Base-by-base conservation (phyloP, 352 stramenopile species). In the Globisporangium acanthophoron region DNA sequence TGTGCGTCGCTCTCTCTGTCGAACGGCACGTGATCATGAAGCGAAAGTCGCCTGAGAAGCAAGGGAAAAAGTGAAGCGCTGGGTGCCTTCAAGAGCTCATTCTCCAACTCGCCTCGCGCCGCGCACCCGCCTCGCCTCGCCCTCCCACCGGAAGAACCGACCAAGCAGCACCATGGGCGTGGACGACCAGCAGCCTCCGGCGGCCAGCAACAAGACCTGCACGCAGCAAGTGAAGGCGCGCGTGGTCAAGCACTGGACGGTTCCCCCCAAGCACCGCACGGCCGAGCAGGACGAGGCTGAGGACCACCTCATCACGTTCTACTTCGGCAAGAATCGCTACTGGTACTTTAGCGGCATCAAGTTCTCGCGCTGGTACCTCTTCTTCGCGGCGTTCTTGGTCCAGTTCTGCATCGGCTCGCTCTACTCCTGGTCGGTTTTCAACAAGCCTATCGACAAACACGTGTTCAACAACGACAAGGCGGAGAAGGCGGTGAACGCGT, bases 381-480 rank as follows among this genome's bases (percentile, higher is more conserved):
- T 88, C 64, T 76, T 72, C 47, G 76, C 78, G 0, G 70, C 74
- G 11, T 89, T 89, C 62, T 49, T 85, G 43, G 67, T 85, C 53
- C 76, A 88, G 59, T 88, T 88, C 60, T 89, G 78, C 69, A 80
- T 85, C 58, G 80, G 80, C 16, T 87, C 70, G 55, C 69, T 88
- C 52, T 91, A 91, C 67, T 74, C 79, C 33, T 91, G 79, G 79
- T 88, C 76, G 18, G 76, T 88, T 49, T 82, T 89, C 56, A 91
- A 91, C 65, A 76, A 73, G 50, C 77, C 78, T 43, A 85, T 91
- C 41, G 77, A 89, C 56, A 54, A 52, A 47, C 61, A 71, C 46
- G 62, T 88, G 46, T 88, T 78, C 60, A 50, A 69, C 31, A 57
- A 87, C 59, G 55, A 56, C 41, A 77, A 67, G 31, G 73, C 77